Base-by-base conservation (phyloP, 306 rosid species). In the Trifolium dubium region DNA sequence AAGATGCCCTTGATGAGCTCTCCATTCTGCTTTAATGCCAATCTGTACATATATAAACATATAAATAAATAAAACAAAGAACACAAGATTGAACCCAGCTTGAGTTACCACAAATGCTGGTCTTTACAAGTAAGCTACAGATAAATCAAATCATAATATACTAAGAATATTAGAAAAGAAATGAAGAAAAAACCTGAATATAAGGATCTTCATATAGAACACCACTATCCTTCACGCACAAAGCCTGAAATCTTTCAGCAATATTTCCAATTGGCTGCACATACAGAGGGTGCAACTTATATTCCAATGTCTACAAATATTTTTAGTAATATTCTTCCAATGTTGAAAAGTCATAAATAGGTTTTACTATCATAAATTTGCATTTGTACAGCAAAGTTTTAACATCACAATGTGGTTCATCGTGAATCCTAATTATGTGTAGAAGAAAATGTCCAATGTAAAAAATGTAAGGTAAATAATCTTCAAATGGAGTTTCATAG, bases 1-100 rank as follows among this genome's bases (percentile, higher is more conserved):
- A 80, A 95, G 86, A 44, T 91, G 92, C 46, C 99, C 99, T 5
- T 87, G 96, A 80, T 90, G 91, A 63, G 83, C 81, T 82, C 98
- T 90, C 99, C 99, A 92, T 77, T 95, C 99, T 64, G 99, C 96
- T 83, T 95, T 92, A 76, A 92, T 81, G 74, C 99, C 99, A 85
- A 95, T 85, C 99, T 95, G 77, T 3, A 62, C 50, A 55, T 18
- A 73, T n/a, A 39, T 8, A 32, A 2, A 63, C 35, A 55, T 18
- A 75, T 15, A 40, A 6, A 39, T 49, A 43, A 10, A 31, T 17
- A 43, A 65, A 54, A 12, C n/a, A 60, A 44, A 70, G 75, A 75
- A 67, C 46, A 15, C 43, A 43, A 49, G 65, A 75, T 40, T 55
- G 51, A 73, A 58, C 60, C 31, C 23, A 80, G 54, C 77, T 51